Evolutionary conservation across 1,139 yeast genomes (phyloP), one percentile per base, ranked within the genome.

Genomic region (Kodamaea ohmeri): DNA sequence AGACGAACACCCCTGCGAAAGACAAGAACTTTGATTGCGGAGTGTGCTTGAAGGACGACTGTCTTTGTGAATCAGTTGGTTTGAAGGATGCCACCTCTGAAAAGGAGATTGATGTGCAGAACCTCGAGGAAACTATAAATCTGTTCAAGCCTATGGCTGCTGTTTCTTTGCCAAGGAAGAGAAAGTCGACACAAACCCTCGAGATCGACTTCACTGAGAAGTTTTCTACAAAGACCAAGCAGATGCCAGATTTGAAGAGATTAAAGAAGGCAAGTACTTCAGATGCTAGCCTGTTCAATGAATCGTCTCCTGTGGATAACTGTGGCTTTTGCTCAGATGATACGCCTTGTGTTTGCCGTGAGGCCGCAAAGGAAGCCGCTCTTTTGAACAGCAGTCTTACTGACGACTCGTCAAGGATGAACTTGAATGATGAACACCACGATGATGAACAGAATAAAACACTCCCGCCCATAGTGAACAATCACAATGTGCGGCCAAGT

Each of bases 261-360:
- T 48, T 59, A 32, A 42, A 38, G 36, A 46, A 36, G 24, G 25
- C 43, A 4, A 20, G 35, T 11, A 38, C 39, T 7, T 34, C 37
- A 11, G 50, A 48, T 3, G 50, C 44, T 22, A 9, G 28, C 17
- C 28, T 12, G 28, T 68, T 69, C 38, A 59, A 70, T 49, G 68
- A 64, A 46, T 47, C 62, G 28, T 72, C 81, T 1, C 83, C 85
- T 3, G 76, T 80, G 40, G 95, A 86, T 47, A 77, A 82, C 44
- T 90, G 97, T 62, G 97, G 97, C 1, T 90, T 90, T 60, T 90
- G 97, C 55, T 79, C 95, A 1, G 95, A 85, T 50, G 95, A 83
- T 47, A 82, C 95, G 0, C 94, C 95, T 4, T 90, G 97, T 62
- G 86, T 90, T 2, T 90, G 97, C 59, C 78, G 92, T 22, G 96